Percentiles rank a stretch among this genome's conserved stretches.
These are phyloP conservation scores for Gaultheria prostrata DNA, from an alignment of 148 eudicot genomes.

Conservation along the genomic window DNA sequence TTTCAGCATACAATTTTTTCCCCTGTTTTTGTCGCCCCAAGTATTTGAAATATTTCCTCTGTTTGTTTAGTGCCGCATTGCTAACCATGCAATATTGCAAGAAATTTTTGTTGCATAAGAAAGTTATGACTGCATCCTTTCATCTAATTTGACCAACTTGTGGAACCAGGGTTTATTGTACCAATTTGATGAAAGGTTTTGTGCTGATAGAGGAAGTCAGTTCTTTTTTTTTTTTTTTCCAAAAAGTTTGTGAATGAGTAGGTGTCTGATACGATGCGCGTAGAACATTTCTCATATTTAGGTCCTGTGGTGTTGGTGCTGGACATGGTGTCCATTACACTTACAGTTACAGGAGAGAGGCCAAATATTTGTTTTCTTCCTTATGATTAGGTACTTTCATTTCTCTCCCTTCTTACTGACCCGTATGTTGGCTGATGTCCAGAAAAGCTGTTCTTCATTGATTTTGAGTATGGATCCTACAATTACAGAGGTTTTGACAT, in stretches of 20 bases:
- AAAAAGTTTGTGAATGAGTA: not conserved
- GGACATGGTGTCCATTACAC: not conserved
- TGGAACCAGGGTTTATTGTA: not conserved
- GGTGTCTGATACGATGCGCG: not conserved
- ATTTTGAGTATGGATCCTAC: constrained; percentile 96
- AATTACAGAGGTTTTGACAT: constrained; percentile 96
- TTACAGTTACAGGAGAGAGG: not conserved
- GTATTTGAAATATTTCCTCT: not conserved
- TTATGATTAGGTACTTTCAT: not conserved
- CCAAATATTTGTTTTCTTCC: not conserved
- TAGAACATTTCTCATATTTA: not conserved
- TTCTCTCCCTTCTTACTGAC: constrained; percentile 8
- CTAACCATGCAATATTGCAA: not conserved
- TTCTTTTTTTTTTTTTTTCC: not conserved
- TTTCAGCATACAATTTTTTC: not conserved
- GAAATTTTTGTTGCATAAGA: not conserved
- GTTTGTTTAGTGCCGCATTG: not conserved
- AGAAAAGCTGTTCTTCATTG: constrained; percentile 91
- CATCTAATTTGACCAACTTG: not conserved
- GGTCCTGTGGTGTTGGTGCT: not conserved
- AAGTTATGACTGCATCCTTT: not conserved
- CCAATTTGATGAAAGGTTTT: not conserved
- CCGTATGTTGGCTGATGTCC: constrained; percentile 25
- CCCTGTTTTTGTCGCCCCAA: not conserved
- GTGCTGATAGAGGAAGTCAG: not conserved